Conservation (phyloP, 1,284 basidiomycete genomes). For the Boletus semigastroideus region DNA sequence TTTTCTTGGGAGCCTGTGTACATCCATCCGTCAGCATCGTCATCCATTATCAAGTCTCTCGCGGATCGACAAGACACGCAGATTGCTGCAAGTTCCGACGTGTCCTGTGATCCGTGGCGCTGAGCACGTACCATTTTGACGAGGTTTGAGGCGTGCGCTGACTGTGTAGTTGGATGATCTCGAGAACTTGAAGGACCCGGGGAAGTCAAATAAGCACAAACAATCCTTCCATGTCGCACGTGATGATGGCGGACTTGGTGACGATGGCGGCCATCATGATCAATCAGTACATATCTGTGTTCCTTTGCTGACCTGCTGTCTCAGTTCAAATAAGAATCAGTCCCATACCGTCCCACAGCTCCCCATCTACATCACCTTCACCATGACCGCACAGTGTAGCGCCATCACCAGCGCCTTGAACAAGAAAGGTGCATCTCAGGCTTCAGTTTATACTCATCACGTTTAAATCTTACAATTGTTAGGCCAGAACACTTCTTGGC, state of each 20-base stretch:
- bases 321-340: conserved; percentile 15
- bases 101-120: background rate
- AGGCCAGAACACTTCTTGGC: conserved; percentile 49
- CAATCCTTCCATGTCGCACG: background rate
- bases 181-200: too few relatives aligned
- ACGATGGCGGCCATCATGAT: background rate
- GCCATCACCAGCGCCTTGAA: conserved; percentile 55
- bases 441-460: background rate
- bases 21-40: conserved; percentile 42
- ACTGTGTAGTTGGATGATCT: conserved; percentile 1
- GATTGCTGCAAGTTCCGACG: background rate
- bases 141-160: conserved; percentile 22
- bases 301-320: conserved; percentile 16
- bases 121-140: conserved; percentile 29
- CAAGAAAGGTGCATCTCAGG: conserved; percentile 41
- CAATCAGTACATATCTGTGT: conserved; percentile 11
- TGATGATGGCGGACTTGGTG: background rate
- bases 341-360: conserved; percentile 22
- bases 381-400: conserved; percentile 43
- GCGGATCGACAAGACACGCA: conserved; percentile 3
- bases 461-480: background rate
- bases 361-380: conserved; percentile 42
- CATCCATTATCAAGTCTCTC: conserved; percentile 37
- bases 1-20: conserved; percentile 76
- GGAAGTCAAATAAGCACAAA: conserved; percentile 30